Percentiles rank a stretch among this genome's conserved stretches.
Conservation (phyloP, 352 stramenopile species). For the Halophytophthora batemanensis region DNA sequence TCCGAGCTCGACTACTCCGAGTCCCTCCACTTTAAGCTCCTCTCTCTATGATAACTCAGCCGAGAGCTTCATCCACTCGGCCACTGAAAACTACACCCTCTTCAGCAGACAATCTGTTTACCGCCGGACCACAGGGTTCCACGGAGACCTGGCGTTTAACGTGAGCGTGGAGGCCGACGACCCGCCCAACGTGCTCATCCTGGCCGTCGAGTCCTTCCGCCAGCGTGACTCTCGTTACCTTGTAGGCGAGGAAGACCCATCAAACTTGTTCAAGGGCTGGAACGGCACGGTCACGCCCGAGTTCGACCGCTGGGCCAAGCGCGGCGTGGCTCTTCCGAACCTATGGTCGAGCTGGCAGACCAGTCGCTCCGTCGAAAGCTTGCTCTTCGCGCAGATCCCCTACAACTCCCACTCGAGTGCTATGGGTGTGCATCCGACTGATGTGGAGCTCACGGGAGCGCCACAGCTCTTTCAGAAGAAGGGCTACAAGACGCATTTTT, state of each 20-base stretch:
- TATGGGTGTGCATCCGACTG: slow-evolving; percentile 25
- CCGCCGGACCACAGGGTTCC: slow-evolving; percentile 35
- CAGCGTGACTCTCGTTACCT: slow-evolving; percentile 53
- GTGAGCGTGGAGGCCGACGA: slow-evolving; percentile 28
- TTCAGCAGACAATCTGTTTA: slow-evolving; percentile 43
- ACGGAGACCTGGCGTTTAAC: slow-evolving; percentile 38
- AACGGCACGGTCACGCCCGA: slow-evolving; percentile 39
- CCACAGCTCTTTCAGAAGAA: slow-evolving; percentile 52
- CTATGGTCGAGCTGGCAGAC: slow-evolving; percentile 62
- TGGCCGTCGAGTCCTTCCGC: slow-evolving; percentile 55
- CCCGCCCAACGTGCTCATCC: slow-evolving; percentile 47
- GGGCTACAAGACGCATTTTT: slow-evolving; percentile 48
- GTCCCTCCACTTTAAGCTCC: too few relatives aligned
- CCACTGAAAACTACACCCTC: slow-evolving; percentile 41
- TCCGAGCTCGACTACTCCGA: slow-evolving; percentile 13
- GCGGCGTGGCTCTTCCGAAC: slow-evolving; percentile 47
- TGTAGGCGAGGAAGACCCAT: slow-evolving; percentile 30
- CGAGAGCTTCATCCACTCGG: slow-evolving; percentile 26
- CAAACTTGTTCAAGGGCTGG: slow-evolving; percentile 32
- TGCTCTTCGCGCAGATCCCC: slow-evolving; percentile 48
- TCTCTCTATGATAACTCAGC: too few relatives aligned
- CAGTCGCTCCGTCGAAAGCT: slow-evolving; percentile 54
- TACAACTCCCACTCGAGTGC: slow-evolving; percentile 36
- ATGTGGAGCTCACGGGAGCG: slow-evolving; percentile 32
- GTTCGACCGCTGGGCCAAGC: slow-evolving; percentile 48